Evolutionary conservation across 805 yeast species (phyloP), one percentile per base, ranked within the genome.

Genomic region (Peterozyma toletana): DNA sequence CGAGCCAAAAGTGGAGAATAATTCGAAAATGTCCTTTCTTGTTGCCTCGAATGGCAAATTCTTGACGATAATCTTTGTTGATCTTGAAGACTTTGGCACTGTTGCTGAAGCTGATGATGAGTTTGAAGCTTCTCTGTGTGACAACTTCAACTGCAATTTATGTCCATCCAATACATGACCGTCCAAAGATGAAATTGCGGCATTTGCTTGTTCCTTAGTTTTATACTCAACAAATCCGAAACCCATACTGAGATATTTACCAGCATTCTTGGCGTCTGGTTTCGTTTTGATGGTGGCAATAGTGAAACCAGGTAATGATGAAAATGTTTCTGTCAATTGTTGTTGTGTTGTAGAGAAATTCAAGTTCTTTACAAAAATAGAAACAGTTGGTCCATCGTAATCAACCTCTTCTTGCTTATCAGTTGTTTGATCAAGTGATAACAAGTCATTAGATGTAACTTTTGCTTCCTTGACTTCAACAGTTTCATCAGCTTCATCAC

Each of bases 31-130:
- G 58, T 93, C 98, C 56, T 86, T 85, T 65, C 96, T 80, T 2
- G 93, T 75, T 16, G 97, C 90, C 67, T 93, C 99, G 64, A 93
- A 93, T 47, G 99, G 98, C 64, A 93, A 77, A 67, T 93, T 93
- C 81, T 93, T 93, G 62, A 93, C 89, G 62, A 93, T 84, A 53
- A 93, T 83, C 64, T 91, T 91, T 50, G 80, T 72, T n/a, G 80
- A 68, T 50, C 70, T 75, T 49, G 59, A 60, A 13, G 66, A 57
- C 48, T 69, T 70, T 39, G 59, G 57, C 13, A 59, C 52, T 16
- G 53, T 52, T 13, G 57, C 53, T 30, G 52, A 53, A 17, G 57
- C 48, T 16, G 58, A 48, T 4, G 63, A 42, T 1, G 56, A 44
- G 29, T 49, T 46, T 3, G 62, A 53, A 2, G 53, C 47, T 13